phyloP scores from a whole-genome alignment of 75 land plant genomes.

The Larix kaempferi region DNA sequence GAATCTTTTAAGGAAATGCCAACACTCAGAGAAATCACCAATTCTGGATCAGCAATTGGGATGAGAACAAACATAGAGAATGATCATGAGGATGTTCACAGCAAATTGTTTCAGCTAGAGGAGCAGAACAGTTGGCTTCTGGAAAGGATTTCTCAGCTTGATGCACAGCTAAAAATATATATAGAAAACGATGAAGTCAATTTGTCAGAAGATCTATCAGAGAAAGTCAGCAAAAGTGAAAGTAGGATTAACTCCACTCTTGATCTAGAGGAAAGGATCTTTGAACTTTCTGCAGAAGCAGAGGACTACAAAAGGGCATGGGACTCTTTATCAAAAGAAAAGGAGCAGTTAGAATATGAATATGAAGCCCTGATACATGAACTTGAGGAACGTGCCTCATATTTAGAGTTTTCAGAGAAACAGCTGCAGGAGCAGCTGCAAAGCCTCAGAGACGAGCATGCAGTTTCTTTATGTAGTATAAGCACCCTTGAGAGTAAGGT shows the following conservation, averaged over 20 bases:
- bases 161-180: slow-evolving; percentile 3
- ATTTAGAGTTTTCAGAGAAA: slow-evolving; percentile 38
- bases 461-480: slow-evolving; percentile 34
- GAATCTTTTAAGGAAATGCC: too few relatives aligned
- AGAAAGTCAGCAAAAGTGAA: slow-evolving; percentile 12
- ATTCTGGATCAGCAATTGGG: slow-evolving; percentile 9
- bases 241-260: slow-evolving; percentile 12
- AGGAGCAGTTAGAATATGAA: slow-evolving; percentile 59
- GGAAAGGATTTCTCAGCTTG: slow-evolving; percentile 19
- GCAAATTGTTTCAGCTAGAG: slow-evolving; percentile 13
- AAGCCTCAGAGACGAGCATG: slow-evolving; percentile 44
- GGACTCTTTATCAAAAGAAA: slow-evolving; percentile 41
- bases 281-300: slow-evolving; percentile 44
- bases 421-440: slow-evolving; percentile 43
- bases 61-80: neutral
- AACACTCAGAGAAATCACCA: too few relatives aligned
- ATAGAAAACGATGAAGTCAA: neutral
- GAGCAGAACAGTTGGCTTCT: slow-evolving; percentile 13
- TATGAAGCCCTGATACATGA: slow-evolving; percentile 64
- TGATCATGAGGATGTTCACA: slow-evolving; percentile 5
- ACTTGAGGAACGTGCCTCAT: slow-evolving; percentile 34
- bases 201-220: slow-evolving; percentile 6
- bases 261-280: slow-evolving; percentile 36
- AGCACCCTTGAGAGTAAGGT: slow-evolving; percentile 41
- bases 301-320: slow-evolving; percentile 55